Conservation (phyloP, 2,329 filamentous ascomycete genomes). For the Pseudodiploospora longispora region DNA sequence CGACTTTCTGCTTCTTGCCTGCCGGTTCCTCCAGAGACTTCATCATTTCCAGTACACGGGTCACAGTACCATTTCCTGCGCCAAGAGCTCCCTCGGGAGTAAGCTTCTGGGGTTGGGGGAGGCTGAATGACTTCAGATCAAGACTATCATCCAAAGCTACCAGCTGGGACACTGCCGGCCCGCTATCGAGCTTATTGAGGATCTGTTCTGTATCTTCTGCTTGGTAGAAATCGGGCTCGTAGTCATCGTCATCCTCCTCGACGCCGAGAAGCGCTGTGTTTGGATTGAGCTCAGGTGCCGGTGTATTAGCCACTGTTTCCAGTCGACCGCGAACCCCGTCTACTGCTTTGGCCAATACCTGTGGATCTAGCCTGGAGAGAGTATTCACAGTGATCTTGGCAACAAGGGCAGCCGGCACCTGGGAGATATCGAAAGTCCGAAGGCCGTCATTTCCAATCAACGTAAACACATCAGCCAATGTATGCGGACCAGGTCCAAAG, state of each 20-base stretch:
- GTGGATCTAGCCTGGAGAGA: conserved; percentile 61
- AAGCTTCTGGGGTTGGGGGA: conserved; percentile 69
- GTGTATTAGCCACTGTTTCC: conserved; percentile 34
- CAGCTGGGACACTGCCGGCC: conserved; percentile 41
- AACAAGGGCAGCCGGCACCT: conserved; percentile 66
- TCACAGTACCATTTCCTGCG: conserved; percentile 65
- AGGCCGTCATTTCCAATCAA: conserved; percentile 66
- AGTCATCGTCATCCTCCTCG: conserved; percentile 77
- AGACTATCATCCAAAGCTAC: conserved; percentile 34
- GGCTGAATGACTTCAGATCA: conserved; percentile 67
- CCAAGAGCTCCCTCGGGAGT: conserved; percentile 63
- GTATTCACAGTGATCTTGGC: conserved; percentile 76
- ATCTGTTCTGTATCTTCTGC: conserved; percentile 73
- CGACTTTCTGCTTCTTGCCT: conserved; percentile 55
- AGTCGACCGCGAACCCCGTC: conserved; percentile 51
- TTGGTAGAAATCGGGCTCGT: conserved; percentile 78
- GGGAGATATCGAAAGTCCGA: conserved; percentile 73
- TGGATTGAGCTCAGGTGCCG: conserved; percentile 42
- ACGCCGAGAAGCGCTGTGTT: conserved; percentile 55
- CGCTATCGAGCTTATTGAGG: conserved; percentile 65
- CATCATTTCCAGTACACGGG: conserved; percentile 72
- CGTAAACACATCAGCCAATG: conserved; percentile 77
- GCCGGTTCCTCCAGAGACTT: conserved; percentile 61
- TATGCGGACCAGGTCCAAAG: conserved; percentile 67
- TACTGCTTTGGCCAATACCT: conserved; percentile 63